Evolutionary conservation across 805 yeast species (phyloP).

Genomic region (Yarrowia phangngaensis): DNA sequence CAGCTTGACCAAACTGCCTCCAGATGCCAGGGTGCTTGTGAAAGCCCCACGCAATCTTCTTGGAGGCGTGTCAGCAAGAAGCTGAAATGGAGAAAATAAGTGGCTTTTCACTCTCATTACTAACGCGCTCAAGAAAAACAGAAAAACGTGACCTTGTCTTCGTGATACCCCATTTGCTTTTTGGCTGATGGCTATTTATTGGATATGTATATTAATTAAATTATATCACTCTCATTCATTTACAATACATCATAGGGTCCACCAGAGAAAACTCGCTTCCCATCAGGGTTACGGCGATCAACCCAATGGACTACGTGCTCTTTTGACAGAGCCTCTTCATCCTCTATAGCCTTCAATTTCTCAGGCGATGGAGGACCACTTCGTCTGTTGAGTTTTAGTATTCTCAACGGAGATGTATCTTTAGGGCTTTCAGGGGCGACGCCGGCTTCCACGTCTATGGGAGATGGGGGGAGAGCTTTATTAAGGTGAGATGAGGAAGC

Average conservation of each 20-base stretch:
- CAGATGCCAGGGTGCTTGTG: slow-evolving; percentile 15
- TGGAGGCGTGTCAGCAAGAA: slow-evolving; percentile 22
- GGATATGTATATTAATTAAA: slow-evolving; percentile 21
- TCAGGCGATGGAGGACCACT: slow-evolving; percentile 4
- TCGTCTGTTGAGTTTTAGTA: too few relatives aligned
- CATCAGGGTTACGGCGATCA: slow-evolving; percentile 11
- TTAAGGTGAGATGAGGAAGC: slow-evolving; percentile 12
- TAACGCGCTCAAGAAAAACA: slow-evolving; percentile 5
- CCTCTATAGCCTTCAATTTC: slow-evolving; percentile 1
- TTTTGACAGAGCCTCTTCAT: slow-evolving; percentile 11
- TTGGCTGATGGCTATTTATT: slow-evolving; percentile 11
- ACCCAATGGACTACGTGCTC: slow-evolving; percentile 26
- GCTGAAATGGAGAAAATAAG: slow-evolving; percentile 13
- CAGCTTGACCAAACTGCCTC: too few relatives aligned
- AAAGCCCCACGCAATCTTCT: slow-evolving; percentile 17
- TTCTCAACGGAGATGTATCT: too few relatives aligned
- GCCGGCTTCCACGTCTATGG: slow-evolving; percentile 8
- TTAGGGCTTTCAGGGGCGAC: too few relatives aligned
- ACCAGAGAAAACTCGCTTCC: slow-evolving; percentile 10
- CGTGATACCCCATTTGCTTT: neutral
- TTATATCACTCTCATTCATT: neutral
- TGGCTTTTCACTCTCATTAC: neutral
- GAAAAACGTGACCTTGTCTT: too few relatives aligned
- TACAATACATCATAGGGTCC: slow-evolving; percentile 13
- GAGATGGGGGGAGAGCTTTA: slow-evolving; percentile 11